Evolutionary conservation across 1,139 yeast genomes (phyloP).

Genomic region (Saccharomyces hybrid): DNA sequence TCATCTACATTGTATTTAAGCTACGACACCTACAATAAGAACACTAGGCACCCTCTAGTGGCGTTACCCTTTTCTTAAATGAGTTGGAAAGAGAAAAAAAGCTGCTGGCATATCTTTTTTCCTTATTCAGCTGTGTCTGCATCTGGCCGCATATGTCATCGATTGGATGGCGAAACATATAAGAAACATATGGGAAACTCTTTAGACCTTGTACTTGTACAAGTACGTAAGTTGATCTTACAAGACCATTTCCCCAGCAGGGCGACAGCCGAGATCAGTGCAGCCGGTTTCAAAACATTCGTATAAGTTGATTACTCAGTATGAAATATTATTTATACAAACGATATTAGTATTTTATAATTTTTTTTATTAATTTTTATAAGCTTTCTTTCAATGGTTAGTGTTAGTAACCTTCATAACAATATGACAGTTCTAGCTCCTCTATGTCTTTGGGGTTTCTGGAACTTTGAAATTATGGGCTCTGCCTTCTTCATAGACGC

Average conservation of each 20-base stretch:
- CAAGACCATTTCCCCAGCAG: too few species aligned
- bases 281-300: neutral
- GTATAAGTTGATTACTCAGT: neutral
- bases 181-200: too few species aligned
- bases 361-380: neutral
- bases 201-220: too few species aligned
- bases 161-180: too few species aligned
- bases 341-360: neutral
- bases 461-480: constrained; percentile 55
- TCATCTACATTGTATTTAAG: neutral
- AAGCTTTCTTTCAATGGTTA: neutral
- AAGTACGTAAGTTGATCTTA: too few species aligned
- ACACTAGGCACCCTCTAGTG: neutral
- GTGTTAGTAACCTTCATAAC: neutral
- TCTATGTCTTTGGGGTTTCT: neutral
- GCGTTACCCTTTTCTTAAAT: neutral
- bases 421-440: neutral
- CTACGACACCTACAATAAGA: neutral
- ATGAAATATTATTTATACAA: neutral
- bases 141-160: too few species aligned
- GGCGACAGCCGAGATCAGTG: neutral
- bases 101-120: neutral
- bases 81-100: neutral
- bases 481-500: constrained; percentile 73
- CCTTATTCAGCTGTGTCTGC: neutral